Evolutionary conservation across 805 yeast species (phyloP).

Genomic region (Candida caryicola): DNA sequence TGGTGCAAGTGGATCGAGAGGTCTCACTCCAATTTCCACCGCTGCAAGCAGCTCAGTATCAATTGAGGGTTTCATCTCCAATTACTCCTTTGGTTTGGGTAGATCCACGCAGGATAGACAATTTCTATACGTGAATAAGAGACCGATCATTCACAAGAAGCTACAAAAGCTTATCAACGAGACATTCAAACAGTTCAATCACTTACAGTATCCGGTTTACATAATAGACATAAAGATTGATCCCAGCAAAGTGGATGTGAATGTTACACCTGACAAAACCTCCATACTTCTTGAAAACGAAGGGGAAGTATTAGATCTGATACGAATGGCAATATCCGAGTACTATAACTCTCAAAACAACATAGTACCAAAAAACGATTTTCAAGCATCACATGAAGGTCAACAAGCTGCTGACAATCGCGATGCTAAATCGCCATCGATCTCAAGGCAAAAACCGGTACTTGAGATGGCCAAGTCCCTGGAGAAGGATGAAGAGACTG

Average conservation of each 20-base stretch:
- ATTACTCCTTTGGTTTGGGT: slow-evolving; percentile 69
- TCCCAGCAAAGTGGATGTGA: slow-evolving; percentile 64
- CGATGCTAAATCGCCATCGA: too few relatives aligned
- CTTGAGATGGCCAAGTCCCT: too few relatives aligned
- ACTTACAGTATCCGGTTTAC: slow-evolving; percentile 69
- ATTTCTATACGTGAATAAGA: slow-evolving; percentile 62
- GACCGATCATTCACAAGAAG: slow-evolving; percentile 66
- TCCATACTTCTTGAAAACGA: slow-evolving; percentile 70
- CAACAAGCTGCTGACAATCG: too few relatives aligned
- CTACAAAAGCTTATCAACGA: slow-evolving; percentile 66
- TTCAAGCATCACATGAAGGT: background rate
- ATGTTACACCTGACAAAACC: slow-evolving; percentile 90
- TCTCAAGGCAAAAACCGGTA: too few relatives aligned
- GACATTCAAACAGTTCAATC: slow-evolving; percentile 66
- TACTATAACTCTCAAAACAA: slow-evolving; percentile 45
- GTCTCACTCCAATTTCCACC: slow-evolving; percentile 52
- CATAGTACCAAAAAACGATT: slow-evolving; percentile 9
- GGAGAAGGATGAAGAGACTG: too few relatives aligned
- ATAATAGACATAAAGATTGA: slow-evolving; percentile 58
- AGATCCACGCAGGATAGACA: slow-evolving; percentile 74
- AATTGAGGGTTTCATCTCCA: slow-evolving; percentile 66
- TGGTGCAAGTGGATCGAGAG: slow-evolving; percentile 64
- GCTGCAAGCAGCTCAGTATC: slow-evolving; percentile 33
- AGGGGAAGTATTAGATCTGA: slow-evolving; percentile 48
- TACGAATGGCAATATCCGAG: slow-evolving; percentile 49